A percentile compares a stretch with the other conserved stretches of the same genome.
phyloP scores from a whole-genome alignment of 1,284 basidiomycete genomes.

The Irpex sp. region DNA sequence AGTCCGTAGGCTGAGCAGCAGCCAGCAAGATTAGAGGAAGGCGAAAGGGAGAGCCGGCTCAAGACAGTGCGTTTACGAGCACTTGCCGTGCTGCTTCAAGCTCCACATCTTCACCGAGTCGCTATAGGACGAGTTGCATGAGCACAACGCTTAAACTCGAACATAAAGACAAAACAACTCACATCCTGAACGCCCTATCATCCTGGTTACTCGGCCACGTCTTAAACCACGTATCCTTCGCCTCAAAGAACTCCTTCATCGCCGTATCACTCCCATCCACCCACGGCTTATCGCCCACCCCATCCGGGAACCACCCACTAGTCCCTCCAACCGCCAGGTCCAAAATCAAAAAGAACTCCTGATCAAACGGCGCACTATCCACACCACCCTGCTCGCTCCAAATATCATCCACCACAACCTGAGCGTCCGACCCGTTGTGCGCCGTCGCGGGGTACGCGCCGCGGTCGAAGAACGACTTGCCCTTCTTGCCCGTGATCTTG shows the following conservation, averaged over 20 bases:
- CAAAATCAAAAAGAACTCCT: conserved; percentile 80
- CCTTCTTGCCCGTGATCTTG: conserved; percentile 33
- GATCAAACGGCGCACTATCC: conserved; percentile 75
- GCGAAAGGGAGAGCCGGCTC: too few relatives aligned
- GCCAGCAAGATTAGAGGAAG: too few relatives aligned
- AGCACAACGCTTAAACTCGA: conserved; percentile 5
- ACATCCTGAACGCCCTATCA: conserved; percentile 72
- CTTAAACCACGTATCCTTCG: conserved; percentile 62
- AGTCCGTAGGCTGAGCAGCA: too few relatives aligned
- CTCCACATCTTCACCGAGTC: conserved; percentile 71
- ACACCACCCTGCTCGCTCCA: conserved; percentile 39
- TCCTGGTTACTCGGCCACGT: conserved; percentile 65
- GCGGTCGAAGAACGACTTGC: conserved; percentile 36
- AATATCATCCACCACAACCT: conserved; percentile 45
- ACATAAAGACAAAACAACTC: conserved; percentile 28
- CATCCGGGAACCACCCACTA: conserved; percentile 87
- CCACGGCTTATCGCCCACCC: conserved; percentile 75
- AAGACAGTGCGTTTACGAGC: not conserved
- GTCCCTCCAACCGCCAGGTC: conserved; percentile 82
- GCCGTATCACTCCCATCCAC: conserved; percentile 56
- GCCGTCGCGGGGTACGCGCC: conserved; percentile 32
- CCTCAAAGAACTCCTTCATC: conserved; percentile 65
- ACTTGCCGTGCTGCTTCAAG: conserved; percentile 14
- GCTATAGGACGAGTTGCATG: conserved; percentile 22
- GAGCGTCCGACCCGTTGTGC: conserved; percentile 43